Evolutionary conservation across 83 land plant genomes (phyloP).

Genomic region (Larix sibirica): DNA sequence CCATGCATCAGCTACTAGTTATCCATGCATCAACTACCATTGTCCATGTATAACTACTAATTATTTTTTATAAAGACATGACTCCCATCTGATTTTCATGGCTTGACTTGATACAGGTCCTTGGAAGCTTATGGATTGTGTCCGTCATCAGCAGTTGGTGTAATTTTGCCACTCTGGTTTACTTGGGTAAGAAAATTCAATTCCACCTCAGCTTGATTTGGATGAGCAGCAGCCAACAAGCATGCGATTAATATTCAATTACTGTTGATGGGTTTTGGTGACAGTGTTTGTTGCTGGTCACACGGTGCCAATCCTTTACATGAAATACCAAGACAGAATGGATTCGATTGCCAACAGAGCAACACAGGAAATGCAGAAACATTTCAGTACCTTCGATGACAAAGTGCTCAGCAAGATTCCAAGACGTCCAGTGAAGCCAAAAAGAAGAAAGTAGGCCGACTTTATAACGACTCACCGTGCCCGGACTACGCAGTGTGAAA

Average conservation of each 20-base stretch:
- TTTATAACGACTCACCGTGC: too few relatives aligned
- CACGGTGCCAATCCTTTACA: conserved; percentile 2
- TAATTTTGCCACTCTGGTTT: conserved; percentile 41
- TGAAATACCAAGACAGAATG: background rate
- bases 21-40: too few relatives aligned
- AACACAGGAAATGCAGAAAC: background rate
- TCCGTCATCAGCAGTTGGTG: conserved; percentile 41
- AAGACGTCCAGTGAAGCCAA: conserved; percentile 2
- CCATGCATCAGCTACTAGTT: too few relatives aligned
- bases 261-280: background rate
- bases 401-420: conserved; percentile 18
- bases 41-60: too few relatives aligned
- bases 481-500: too few relatives aligned
- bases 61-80: too few relatives aligned
- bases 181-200: conserved; percentile 27
- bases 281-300: background rate
- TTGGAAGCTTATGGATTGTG: conserved; percentile 27
- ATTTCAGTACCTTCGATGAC: background rate
- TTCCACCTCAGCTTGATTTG: background rate
- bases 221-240: too few relatives aligned
- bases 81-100: background rate
- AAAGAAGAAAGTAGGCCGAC: background rate
- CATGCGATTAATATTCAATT: background rate
- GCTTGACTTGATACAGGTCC: conserved; percentile 21
- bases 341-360: background rate